Evolutionary conservation across 768 basidiomycete genomes (phyloP), one percentile per base, ranked within the genome.

Genomic region (Chiua virens): DNA sequence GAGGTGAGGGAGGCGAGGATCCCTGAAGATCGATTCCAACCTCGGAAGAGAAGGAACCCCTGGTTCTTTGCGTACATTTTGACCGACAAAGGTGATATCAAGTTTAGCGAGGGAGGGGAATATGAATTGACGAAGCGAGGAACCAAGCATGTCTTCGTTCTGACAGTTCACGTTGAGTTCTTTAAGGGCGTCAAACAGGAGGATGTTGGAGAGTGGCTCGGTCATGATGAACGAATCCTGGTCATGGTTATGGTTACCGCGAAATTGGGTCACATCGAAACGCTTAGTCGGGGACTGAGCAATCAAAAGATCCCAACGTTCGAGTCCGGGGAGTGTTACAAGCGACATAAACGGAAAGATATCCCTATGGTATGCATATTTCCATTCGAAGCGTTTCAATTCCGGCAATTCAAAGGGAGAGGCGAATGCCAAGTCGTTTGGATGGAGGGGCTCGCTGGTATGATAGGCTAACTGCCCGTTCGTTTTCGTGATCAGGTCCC

Each of bases 21-120:
- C 80, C 47, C 76, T 76, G 60, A 83, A 80, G 50, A 84, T 69
- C 34, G 68, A 73, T 62, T 81, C 79, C 25, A 79, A 71, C 27
- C 75, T 73, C 35, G 78, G 78, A 47, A 83, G 66, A 7, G 57
- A 45, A 14, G 76, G 74, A 14, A 58, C 17, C 21, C 47, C 52
- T 37, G 59, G 44, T 36, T 56, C 60, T 53, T 57, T 62, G 41
- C 57, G 60, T 28, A 47, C 43, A 22, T 59, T 59, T 18, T 60
- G 63, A 47, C 70, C 73, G 42, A 71, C 55, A 45, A 75, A 74
- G 35, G 72, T 64, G 45, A 82, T 61, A 47, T 77, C 76, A 46
- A 79, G 67, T 43, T 71, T 75, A 57, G 75, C 62, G 41, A 81
- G 73, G 38, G 59, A 59, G 2, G 79, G 77, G 51, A 81, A 72